A percentile compares a stretch with the other conserved stretches of the same genome.
phyloP scores from a whole-genome alignment of 371 early-diverging fungal genomes.

The Chytridium lagenaria region DNA sequence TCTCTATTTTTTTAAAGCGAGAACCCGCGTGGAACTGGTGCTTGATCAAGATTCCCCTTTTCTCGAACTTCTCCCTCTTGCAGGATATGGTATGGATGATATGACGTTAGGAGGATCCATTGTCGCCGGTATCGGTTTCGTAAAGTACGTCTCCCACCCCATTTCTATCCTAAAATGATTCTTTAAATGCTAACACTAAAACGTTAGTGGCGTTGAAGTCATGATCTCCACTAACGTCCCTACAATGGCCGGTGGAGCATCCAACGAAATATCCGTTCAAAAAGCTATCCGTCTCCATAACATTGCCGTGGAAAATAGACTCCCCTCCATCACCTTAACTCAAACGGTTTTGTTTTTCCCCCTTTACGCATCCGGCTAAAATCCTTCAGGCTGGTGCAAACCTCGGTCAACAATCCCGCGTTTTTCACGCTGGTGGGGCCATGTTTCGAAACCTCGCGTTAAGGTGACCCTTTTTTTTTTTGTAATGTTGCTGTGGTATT shows the following conservation, averaged over 20 bases:
- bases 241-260: constrained; percentile 72
- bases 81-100: constrained; percentile 73
- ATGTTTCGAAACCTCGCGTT: constrained; percentile 71
- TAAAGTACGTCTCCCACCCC: constrained; percentile 56
- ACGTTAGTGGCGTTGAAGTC: constrained; percentile 68
- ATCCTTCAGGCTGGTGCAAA: constrained; percentile 82
- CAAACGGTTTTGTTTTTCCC: too few species aligned
- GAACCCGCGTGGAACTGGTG: constrained; percentile 71
- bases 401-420: constrained; percentile 72
- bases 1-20: too few species aligned
- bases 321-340: constrained; percentile 65
- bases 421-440: constrained; percentile 76
- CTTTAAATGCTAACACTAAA: too few species aligned
- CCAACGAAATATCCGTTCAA: constrained; percentile 66
- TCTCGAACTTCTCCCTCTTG: constrained; percentile 71
- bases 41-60: constrained; percentile 79
- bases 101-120: constrained; percentile 76
- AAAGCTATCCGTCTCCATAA: constrained; percentile 63
- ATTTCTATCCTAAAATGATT: not conserved
- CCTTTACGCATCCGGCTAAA: too few species aligned
- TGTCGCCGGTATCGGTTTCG: constrained; percentile 73
- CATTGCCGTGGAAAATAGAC: constrained; percentile 66
- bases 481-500: not conserved
- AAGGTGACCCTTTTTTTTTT: constrained; percentile 44
- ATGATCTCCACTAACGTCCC: constrained; percentile 71